Evolutionary conservation across 805 yeast genomes (phyloP).

Genomic region (Candida gorgasii): DNA sequence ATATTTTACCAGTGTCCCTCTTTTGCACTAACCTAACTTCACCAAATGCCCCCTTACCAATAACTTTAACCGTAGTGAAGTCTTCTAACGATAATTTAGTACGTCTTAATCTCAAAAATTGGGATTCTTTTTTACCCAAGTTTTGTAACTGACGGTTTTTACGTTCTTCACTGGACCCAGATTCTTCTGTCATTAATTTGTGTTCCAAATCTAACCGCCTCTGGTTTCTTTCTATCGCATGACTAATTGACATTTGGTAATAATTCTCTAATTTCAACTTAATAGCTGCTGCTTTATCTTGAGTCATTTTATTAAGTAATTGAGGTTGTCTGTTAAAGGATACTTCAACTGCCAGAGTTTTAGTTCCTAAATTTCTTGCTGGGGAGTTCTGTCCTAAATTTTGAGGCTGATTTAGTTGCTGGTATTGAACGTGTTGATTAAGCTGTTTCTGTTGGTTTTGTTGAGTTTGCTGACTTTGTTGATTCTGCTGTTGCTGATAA

Average conservation of each 20-base stretch:
- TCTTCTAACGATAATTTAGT: conserved; percentile 82
- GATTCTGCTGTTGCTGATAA: conserved; percentile 1
- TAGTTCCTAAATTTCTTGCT: neutral
- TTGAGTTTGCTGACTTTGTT: conserved; percentile 1
- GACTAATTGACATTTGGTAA: conserved; percentile 80
- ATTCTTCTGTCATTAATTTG: conserved; percentile 63
- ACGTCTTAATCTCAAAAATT: conserved; percentile 79
- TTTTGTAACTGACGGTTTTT: conserved; percentile 77
- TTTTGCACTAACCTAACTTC: conserved; percentile 94
- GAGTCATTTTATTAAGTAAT: conserved; percentile 66
- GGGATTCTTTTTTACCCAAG: conserved; percentile 86
- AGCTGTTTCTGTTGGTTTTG: conserved; percentile 11
- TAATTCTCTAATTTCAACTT: conserved; percentile 81
- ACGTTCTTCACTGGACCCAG: conserved; percentile 73
- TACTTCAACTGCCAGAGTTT: conserved; percentile 40
- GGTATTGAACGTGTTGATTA: conserved; percentile 10
- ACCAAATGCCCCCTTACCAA: conserved; percentile 98
- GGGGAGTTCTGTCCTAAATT: too few species aligned
- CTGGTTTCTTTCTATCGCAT: conserved; percentile 95
- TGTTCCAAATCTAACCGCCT: conserved; percentile 85
- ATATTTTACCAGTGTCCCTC: conserved; percentile 85
- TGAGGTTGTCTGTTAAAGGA: conserved; percentile 84
- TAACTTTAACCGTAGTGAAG: conserved; percentile 83
- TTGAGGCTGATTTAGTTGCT: too few species aligned
- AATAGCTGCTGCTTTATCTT: conserved; percentile 81